phyloP scores from a whole-genome alignment of 1,284 basidiomycete genomes.

The Veloporphyrellus conicus region DNA sequence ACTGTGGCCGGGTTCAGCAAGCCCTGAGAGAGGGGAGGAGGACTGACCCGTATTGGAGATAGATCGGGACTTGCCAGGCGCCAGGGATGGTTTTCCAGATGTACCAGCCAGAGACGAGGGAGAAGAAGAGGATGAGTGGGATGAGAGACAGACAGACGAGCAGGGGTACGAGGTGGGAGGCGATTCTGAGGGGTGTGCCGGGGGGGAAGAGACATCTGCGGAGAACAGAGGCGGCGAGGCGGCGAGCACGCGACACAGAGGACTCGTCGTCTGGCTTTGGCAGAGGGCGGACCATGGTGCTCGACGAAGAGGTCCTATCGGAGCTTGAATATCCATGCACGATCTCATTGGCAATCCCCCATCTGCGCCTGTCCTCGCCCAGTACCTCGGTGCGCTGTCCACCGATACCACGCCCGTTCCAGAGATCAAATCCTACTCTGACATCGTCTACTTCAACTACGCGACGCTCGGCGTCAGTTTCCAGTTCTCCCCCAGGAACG shows the following conservation, averaged over 20 bases:
- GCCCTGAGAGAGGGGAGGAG: not conserved
- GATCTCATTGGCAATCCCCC: conserved; percentile 44
- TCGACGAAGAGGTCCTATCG: conserved; percentile 18
- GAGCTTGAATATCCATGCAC: conserved; percentile 33
- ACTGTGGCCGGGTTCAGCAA: conserved; percentile 35
- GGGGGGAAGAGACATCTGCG: conserved; percentile 41
- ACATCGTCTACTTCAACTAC: conserved; percentile 84
- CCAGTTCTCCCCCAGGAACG: conserved; percentile 57
- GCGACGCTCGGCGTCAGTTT: conserved; percentile 73
- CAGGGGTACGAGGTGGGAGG: conserved; percentile 58
- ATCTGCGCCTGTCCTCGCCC: conserved; percentile 41
- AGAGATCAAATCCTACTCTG: conserved; percentile 73
- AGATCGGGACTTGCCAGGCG: conserved; percentile 60
- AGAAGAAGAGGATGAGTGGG: conserved; percentile 56
- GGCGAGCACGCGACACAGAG: conserved; percentile 1
- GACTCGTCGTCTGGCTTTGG: conserved; percentile 19
- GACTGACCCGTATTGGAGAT: conserved; percentile 72
- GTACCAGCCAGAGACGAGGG: conserved; percentile 59
- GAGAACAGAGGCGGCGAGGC: conserved; percentile 1
- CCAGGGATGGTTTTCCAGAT: conserved; percentile 69
- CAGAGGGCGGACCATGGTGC: conserved; percentile 26
- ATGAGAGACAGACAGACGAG: conserved; percentile 56
- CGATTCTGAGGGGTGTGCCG: conserved; percentile 40
- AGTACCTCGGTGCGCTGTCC: conserved; percentile 43
- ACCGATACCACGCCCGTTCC: conserved; percentile 36